These are phyloP conservation scores for Pleodorina starrii DNA, from an alignment of 139 green algal genomes.

Conservation along the genomic window DNA sequence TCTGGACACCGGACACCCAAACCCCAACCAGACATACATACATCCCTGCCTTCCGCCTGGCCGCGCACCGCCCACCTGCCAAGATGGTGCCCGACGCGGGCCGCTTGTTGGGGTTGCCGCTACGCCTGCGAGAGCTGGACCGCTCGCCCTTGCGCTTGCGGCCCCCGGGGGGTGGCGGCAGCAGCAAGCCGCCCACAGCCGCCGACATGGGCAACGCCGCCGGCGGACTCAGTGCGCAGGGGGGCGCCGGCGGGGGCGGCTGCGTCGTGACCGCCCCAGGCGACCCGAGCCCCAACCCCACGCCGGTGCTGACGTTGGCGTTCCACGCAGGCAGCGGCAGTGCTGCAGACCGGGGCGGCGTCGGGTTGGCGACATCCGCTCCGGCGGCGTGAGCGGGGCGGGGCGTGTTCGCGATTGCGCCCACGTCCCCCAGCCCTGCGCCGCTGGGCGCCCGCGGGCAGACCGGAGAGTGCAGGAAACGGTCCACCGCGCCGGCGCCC, in stretches of 20 bases:
- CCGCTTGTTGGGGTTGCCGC: constrained; percentile 15
- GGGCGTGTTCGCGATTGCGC: no score
- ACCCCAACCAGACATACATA: no score
- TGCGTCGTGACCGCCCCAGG: not conserved
- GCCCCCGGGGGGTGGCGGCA: not conserved
- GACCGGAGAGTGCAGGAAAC: not conserved
- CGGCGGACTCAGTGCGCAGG: not conserved
- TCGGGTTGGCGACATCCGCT: no score
- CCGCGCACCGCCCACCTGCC: no score
- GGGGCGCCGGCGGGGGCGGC: not conserved
- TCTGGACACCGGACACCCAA: no score
- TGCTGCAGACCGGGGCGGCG: no score
- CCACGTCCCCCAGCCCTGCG: not conserved
- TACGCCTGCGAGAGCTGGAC: not conserved
- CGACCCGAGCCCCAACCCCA: no score
- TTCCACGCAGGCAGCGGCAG: no score
- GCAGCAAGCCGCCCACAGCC: not conserved
- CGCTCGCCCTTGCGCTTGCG: constrained; percentile 24
- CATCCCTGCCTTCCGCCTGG: no score
- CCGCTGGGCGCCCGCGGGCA: not conserved
- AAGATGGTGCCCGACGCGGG: not conserved
- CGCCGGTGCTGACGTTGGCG: no score
- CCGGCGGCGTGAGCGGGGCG: no score
- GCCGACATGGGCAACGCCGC: not conserved
- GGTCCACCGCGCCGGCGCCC: not conserved